phyloP scores from a whole-genome alignment of 805 yeast genomes.

The Pichia manshurica region DNA sequence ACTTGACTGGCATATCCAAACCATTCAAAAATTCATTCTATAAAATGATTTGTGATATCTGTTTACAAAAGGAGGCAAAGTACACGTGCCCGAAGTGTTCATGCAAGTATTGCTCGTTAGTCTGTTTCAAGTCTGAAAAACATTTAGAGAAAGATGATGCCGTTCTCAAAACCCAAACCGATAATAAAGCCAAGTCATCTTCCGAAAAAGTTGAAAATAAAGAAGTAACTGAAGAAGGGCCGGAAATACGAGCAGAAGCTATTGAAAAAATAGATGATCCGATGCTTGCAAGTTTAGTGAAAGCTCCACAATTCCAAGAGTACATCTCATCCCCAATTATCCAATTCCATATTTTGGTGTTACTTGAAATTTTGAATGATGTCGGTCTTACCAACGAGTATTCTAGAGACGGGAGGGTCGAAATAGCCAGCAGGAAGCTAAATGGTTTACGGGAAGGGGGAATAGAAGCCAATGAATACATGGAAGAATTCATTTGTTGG shows the following conservation, averaged over 20 bases:
- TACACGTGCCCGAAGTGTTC: slow-evolving; percentile 47
- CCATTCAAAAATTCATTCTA: too few species aligned
- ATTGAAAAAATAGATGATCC: slow-evolving; percentile 18
- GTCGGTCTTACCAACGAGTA: slow-evolving; percentile 43
- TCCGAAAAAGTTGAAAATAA: too few species aligned
- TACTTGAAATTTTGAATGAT: slow-evolving; percentile 45
- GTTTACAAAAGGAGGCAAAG: slow-evolving; percentile 29
- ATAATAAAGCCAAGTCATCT: too few species aligned
- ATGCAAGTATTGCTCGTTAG: slow-evolving; percentile 49
- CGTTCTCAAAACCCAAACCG: too few species aligned
- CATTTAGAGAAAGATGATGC: slow-evolving; percentile 29
- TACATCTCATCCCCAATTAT: slow-evolving; percentile 49
- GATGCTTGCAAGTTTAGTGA: slow-evolving; percentile 27
- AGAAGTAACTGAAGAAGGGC: background rate
- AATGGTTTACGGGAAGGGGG: slow-evolving; percentile 61
- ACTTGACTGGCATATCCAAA: too few species aligned
- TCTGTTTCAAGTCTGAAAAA: slow-evolving; percentile 48
- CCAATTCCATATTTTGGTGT: slow-evolving; percentile 46
- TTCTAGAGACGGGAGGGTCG: slow-evolving; percentile 47
- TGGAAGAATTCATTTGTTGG: slow-evolving; percentile 53
- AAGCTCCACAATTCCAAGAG: slow-evolving; percentile 39
- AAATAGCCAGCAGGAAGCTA: slow-evolving; percentile 56
- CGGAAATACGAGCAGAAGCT: slow-evolving; percentile 1
- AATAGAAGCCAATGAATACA: slow-evolving; percentile 54
- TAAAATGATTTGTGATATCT: slow-evolving; percentile 24